Percentiles rank a stretch among this genome's conserved stretches.
Evolutionary conservation across 257 asterid genomes (phyloP).

Genomic region (Verbena officinalis): DNA sequence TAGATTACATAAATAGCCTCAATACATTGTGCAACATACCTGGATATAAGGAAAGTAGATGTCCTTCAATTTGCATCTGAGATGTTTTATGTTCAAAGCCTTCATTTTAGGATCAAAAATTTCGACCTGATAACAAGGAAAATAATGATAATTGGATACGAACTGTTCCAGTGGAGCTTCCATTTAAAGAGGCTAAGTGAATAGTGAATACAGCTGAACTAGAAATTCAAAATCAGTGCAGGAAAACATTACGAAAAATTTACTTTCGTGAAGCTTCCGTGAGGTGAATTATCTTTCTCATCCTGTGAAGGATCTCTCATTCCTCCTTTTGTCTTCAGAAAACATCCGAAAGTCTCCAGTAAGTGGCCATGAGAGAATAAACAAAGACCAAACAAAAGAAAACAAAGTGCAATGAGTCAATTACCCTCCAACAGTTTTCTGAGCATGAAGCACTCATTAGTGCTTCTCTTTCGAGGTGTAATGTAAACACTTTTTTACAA

Average conservation of each 20-base stretch:
- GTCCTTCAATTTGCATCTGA: slow-evolving; percentile 61
- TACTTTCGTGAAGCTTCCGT: slow-evolving; percentile 78
- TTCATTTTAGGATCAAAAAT: slow-evolving; percentile 49
- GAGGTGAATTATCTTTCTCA: slow-evolving; percentile 44
- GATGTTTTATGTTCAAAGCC: slow-evolving; percentile 21
- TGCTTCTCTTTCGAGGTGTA: slow-evolving; percentile 69
- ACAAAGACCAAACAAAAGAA: not conserved
- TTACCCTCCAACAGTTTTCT: slow-evolving; percentile 69
- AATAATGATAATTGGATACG: not conserved
- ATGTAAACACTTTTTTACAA: slow-evolving; percentile 52
- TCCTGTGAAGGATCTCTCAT: slow-evolving; percentile 52
- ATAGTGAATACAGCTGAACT: not conserved
- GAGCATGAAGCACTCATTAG: slow-evolving; percentile 47
- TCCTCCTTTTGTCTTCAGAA: slow-evolving; percentile 63
- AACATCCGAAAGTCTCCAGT: slow-evolving; percentile 18
- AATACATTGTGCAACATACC: slow-evolving; percentile 39
- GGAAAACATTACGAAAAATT: not conserved
- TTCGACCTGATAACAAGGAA: slow-evolving; percentile 53
- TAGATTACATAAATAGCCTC: slow-evolving; percentile 2
- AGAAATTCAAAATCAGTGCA: not conserved
- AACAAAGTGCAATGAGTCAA: slow-evolving; percentile 16
- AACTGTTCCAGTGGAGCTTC: not conserved
- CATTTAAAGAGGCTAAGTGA: not conserved
- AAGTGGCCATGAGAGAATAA: slow-evolving; percentile 4
- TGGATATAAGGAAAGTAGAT: slow-evolving; percentile 86